Evolutionary conservation across 129 eudicot species (phyloP).

Genomic region (Tagetes patula): DNA sequence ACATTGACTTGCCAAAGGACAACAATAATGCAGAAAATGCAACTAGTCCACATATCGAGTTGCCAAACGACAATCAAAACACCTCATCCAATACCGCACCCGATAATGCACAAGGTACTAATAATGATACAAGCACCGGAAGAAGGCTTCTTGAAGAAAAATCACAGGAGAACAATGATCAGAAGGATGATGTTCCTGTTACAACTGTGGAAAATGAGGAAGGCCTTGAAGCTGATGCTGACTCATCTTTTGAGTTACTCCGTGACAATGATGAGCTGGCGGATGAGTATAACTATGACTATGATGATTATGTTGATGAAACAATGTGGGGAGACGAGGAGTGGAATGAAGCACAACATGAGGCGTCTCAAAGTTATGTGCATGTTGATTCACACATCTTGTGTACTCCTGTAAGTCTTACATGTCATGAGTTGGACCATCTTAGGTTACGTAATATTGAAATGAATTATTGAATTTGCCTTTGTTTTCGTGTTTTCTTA

Average conservation of each 20-base stretch:
- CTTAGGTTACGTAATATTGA: constrained; percentile 8
- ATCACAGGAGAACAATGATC: constrained; percentile 36
- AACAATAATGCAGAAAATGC: constrained; percentile 35
- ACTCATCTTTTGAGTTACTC: constrained; percentile 85
- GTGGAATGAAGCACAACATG: constrained; percentile 86
- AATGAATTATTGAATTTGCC: constrained; percentile 1
- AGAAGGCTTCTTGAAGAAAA: constrained; percentile 50
- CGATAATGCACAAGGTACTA: constrained; percentile 36
- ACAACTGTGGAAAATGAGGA: constrained; percentile 87
- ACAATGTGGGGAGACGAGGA: constrained; percentile 97
- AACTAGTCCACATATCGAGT: constrained; percentile 36
- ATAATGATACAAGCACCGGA: constrained; percentile 57
- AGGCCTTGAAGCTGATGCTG: constrained; percentile 93
- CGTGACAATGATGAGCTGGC: constrained; percentile 90
- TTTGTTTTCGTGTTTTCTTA: constrained; percentile 34
- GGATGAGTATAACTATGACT: constrained; percentile 95
- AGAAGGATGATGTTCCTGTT: constrained; percentile 49
- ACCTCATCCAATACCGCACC: constrained; percentile 44
- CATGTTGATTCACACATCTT: constrained; percentile 87
- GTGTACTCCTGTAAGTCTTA: constrained; percentile 87
- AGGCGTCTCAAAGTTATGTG: constrained; percentile 72
- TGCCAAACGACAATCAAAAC: constrained; percentile 41
- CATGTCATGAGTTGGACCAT: constrained; percentile 5
- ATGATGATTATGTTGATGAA: constrained; percentile 97
- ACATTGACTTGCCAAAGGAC: constrained; percentile 40